phyloP scores from a whole-genome alignment of 345 rosid genomes.

The Corchorus capsularis region DNA sequence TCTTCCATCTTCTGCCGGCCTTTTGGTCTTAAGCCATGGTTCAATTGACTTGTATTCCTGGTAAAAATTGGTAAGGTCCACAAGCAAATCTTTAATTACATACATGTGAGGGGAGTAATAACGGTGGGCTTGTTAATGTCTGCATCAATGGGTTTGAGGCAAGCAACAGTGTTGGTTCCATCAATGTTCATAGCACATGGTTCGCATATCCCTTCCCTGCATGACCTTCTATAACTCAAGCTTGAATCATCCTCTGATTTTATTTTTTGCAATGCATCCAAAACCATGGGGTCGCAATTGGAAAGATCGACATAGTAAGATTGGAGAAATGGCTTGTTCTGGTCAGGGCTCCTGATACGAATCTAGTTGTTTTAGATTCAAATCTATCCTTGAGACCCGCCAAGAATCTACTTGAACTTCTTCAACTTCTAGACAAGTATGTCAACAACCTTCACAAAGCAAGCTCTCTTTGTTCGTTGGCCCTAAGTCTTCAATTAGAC shows the following conservation, averaged over 20 bases:
- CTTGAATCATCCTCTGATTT: slow-evolving; percentile 67
- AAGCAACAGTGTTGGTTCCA: slow-evolving; percentile 71
- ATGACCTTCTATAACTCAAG: slow-evolving; percentile 62
- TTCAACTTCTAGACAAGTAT: too few species aligned
- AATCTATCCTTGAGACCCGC: too few species aligned
- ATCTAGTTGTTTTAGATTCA: too few species aligned
- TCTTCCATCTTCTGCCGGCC: slow-evolving; percentile 37
- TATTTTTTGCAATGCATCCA: slow-evolving; percentile 68
- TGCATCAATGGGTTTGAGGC: slow-evolving; percentile 54
- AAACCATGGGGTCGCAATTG: slow-evolving; percentile 64
- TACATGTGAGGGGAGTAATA: slow-evolving; percentile 73
- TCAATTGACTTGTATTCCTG: slow-evolving; percentile 70
- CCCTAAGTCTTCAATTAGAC: too few species aligned
- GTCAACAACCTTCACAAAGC: too few species aligned
- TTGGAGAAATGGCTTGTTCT: slow-evolving; percentile 60
- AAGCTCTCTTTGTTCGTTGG: too few species aligned
- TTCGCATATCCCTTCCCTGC: slow-evolving; percentile 81
- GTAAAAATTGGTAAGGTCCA: slow-evolving; percentile 72
- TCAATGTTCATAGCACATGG: slow-evolving; percentile 72
- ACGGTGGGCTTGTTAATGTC: slow-evolving; percentile 47
- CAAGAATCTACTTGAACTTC: too few species aligned
- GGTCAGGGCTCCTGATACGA: too few species aligned
- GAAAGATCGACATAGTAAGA: slow-evolving; percentile 57
- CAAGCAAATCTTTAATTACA: slow-evolving; percentile 62
- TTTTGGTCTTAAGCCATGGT: slow-evolving; percentile 66